phyloP scores from a whole-genome alignment of 352 stramenopile species.

The Pythium sukuiense region DNA sequence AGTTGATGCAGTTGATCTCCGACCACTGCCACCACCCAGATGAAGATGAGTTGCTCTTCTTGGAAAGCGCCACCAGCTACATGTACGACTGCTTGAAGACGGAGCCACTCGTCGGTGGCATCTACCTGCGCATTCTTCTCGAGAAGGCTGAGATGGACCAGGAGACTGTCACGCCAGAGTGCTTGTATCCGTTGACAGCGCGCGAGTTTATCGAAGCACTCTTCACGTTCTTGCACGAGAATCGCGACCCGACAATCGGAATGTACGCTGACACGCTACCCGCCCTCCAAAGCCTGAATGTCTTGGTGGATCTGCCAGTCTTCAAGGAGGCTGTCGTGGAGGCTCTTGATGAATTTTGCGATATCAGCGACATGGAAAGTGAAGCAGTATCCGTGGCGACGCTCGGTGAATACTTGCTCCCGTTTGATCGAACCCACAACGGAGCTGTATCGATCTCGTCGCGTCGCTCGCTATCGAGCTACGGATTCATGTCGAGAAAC shows the following conservation, averaged over 20 bases:
- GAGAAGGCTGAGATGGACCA: conserved; percentile 47
- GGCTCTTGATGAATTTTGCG: conserved; percentile 61
- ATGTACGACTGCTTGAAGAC: conserved; percentile 81
- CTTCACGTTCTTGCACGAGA: conserved; percentile 81
- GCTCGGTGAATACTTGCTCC: conserved; percentile 70
- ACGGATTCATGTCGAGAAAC: conserved; percentile 64
- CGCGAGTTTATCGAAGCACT: conserved; percentile 62
- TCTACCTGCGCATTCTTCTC: conserved; percentile 69
- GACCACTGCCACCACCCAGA: conserved; percentile 65
- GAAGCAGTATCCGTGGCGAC: conserved; percentile 76
- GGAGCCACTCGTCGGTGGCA: conserved; percentile 65
- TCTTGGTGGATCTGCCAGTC: conserved; percentile 58
- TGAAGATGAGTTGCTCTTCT: conserved; percentile 54
- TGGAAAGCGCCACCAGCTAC: conserved; percentile 70
- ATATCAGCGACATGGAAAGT: conserved; percentile 60
- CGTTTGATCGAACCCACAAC: conserved; percentile 53
- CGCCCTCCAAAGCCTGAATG: conserved; percentile 66
- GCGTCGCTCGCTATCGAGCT: conserved; percentile 66
- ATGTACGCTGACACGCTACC: conserved; percentile 81
- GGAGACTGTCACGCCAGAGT: conserved; percentile 49
- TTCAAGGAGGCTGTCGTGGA: conserved; percentile 63
- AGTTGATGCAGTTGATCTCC: conserved; percentile 74
- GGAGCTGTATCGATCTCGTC: conserved; percentile 79
- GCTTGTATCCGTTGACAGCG: conserved; percentile 51
- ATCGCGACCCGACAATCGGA: conserved; percentile 63